phyloP scores from a whole-genome alignment of 139 green algal genomes.

The Coelastrella sp. region DNA sequence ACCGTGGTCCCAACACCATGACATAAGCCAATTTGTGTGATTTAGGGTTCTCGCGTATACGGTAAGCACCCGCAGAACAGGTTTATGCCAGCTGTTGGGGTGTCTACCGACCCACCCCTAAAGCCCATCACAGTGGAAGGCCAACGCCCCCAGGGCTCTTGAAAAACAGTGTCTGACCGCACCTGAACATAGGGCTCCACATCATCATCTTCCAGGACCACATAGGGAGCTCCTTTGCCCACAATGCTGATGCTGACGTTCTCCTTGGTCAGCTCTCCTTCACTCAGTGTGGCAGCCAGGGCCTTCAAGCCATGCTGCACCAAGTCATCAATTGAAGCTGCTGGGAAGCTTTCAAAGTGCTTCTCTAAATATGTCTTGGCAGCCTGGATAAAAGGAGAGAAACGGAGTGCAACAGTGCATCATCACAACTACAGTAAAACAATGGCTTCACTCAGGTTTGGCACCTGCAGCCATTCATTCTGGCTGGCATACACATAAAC shows the following conservation, averaged over 20 bases:
- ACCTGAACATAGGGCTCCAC: conserved; percentile 65
- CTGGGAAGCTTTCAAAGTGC: conserved; percentile 88
- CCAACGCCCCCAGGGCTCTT: background rate
- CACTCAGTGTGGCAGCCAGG: conserved; percentile 61
- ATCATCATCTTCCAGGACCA: conserved; percentile 84
- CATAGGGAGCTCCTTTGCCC: conserved; percentile 82
- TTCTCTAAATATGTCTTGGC: conserved; percentile 98
- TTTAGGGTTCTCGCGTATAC: too few species aligned
- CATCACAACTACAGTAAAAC: background rate
- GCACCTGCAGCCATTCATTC: too few species aligned
- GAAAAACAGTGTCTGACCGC: background rate
- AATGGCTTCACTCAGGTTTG: too few species aligned
- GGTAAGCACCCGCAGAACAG: too few species aligned
- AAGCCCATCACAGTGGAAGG: too few species aligned
- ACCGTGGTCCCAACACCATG: too few species aligned
- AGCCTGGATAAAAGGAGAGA: conserved; percentile 64
- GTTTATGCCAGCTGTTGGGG: too few species aligned
- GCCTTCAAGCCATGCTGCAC: conserved; percentile 85
- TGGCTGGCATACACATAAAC: background rate
- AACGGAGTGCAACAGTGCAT: background rate
- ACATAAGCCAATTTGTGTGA: too few species aligned
- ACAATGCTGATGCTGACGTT: conserved; percentile 90
- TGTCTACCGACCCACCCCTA: too few species aligned
- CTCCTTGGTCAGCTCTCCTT: conserved; percentile 88
- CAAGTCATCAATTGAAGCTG: conserved; percentile 82